Evolutionary conservation across 768 basidiomycete species (phyloP), one percentile per base, ranked within the genome.

Genomic region (Lactifluus hygrophoroides): DNA sequence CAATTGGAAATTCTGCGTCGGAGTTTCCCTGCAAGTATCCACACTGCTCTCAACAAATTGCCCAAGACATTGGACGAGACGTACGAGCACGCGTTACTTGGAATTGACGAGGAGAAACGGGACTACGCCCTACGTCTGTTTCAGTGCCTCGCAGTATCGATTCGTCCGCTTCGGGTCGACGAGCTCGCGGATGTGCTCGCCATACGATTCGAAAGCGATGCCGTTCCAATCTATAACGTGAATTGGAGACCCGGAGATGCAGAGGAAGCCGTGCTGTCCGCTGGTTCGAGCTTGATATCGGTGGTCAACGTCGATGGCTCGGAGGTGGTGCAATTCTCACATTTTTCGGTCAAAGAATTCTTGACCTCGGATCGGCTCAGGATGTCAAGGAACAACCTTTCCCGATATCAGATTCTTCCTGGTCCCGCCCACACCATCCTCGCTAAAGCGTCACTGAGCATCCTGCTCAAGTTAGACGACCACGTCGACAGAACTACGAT

Each of bases 121-220:
- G 6, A 47, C 32, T 58, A 47, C 7, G 45, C 57, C 1, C 9
- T 32, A 2, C 57, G 37, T 35, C 45, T 58, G 0, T 48, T 58
- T 5, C 44, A 42, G 5, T 58, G 57, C 21, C 35, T 58, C 2
- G 9, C 30, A 1, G 27, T 53, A 5, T 47, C 57, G 8, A 48
- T 58, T 25, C 57, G 57, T 5, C 57, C 57, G 3, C 38, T 58
- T 5, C 38, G 10, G 3, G 45, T 58, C 7, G 45, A 30, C 0
- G 57, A 58, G 13, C 51, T 58, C 11, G 57, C 51, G 1, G 57
- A 52, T 1, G n/a, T 58, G 1, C 28, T 58, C 14, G 45, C 57
- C 3, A 23, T 58, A 9, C 37, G 11, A 5, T 34, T 42, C 9
- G 57, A 53, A 3, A 6, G 5, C 3, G 19, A 11, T 10, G 5